A percentile compares a stretch with the other conserved stretches of the same genome.
phyloP scores from a whole-genome alignment of 495 filamentous ascomycete genomes.

The Podospora appendiculata region DNA sequence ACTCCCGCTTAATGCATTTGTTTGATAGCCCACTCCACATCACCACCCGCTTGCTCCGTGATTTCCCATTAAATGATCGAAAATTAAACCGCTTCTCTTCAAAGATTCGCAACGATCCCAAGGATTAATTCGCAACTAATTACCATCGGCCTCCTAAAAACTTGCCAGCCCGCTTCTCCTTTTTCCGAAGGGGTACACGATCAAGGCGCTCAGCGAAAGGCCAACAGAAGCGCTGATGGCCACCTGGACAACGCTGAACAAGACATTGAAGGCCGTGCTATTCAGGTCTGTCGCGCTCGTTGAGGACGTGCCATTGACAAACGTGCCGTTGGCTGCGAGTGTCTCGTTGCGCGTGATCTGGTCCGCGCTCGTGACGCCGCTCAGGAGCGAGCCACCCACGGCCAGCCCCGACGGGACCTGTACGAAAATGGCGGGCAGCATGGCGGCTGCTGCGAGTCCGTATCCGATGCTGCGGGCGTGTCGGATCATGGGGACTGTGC shows the following conservation, averaged over 20 bases:
- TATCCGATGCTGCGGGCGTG: conserved; percentile 40
- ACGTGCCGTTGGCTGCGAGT: conserved; percentile 17
- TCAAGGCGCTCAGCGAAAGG: conserved; percentile 73
- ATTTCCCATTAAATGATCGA: too few relatives aligned
- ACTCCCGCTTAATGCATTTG: too few relatives aligned
- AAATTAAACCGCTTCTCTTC: too few relatives aligned
- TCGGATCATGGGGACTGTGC: conserved; percentile 1
- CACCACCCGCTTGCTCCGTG: too few relatives aligned
- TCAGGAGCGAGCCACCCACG: conserved; percentile 72
- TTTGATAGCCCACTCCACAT: too few relatives aligned
- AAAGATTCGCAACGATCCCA: too few relatives aligned
- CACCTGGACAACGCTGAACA: conserved; percentile 82
- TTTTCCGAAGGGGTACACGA: conserved; percentile 91
- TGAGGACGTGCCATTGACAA: conserved; percentile 20
- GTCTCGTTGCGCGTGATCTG: conserved; percentile 54
- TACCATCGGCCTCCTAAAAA: conserved; percentile 45
- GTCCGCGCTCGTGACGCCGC: conserved; percentile 78
- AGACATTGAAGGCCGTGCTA: conserved; percentile 73
- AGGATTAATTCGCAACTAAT: too few relatives aligned
- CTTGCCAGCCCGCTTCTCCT: conserved; percentile 83
- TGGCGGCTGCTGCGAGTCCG: conserved; percentile 77
- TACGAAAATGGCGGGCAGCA: conserved; percentile 91
- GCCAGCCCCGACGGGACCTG: conserved; percentile 88
- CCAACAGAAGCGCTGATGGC: conserved; percentile 92
- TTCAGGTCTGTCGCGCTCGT: conserved; percentile 31